phyloP scores from a whole-genome alignment of 331 rosid genomes.

The Quercus phellos region DNA sequence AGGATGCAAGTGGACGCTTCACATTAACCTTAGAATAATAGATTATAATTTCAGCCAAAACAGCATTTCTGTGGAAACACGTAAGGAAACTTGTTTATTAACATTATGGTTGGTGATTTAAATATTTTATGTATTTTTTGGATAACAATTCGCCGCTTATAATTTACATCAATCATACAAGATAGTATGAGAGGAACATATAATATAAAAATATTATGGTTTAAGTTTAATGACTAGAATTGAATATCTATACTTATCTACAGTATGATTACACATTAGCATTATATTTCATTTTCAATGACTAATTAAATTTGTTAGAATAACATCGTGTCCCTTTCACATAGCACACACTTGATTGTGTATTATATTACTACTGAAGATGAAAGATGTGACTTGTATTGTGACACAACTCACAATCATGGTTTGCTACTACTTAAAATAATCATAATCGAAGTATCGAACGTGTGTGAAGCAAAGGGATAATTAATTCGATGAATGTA shows the following conservation, averaged over 20 bases:
- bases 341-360: conserved; percentile 12
- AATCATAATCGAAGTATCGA: neutral
- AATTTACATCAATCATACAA: conserved; percentile 8
- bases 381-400: conserved; percentile 3
- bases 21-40: neutral
- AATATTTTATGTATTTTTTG: neutral
- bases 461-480: neutral
- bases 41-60: neutral
- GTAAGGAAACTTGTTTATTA: neutral
- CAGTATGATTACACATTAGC: neutral
- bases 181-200: neutral
- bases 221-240: conserved; percentile 2
- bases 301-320: conserved; percentile 7
- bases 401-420: conserved; percentile 31
- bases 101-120: neutral
- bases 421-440: neutral
- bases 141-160: conserved; percentile 33
- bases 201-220: neutral
- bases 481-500: neutral
- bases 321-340: conserved; percentile 10
- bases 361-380: neutral
- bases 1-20: conserved; percentile 6
- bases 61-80: conserved; percentile 1
- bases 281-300: conserved; percentile 26
- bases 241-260: neutral